phyloP scores from a whole-genome alignment of 495 filamentous ascomycete genomes.

The Antarctomyces pellizariae region DNA sequence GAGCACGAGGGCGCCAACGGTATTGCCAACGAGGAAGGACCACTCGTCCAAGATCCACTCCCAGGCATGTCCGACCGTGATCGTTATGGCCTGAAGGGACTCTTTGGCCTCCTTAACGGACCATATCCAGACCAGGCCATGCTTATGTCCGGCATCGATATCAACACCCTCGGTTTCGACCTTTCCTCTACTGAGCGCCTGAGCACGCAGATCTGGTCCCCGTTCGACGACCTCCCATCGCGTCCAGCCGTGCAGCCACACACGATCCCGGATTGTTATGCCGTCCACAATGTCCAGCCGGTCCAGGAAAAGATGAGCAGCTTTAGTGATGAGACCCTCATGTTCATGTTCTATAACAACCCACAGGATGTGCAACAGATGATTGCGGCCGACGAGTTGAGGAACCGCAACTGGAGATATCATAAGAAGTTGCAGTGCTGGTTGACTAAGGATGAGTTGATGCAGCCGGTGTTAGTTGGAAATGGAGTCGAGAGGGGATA shows the following conservation, averaged over 20 bases:
- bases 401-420: conserved; percentile 72
- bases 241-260: conserved; percentile 58
- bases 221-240: conserved; percentile 46
- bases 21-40: conserved; percentile 21
- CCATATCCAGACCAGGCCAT: conserved; percentile 51
- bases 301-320: conserved; percentile 54
- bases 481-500: conserved; percentile 58
- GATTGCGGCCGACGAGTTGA: conserved; percentile 60
- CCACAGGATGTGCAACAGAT: conserved; percentile 69
- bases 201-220: conserved; percentile 29
- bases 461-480: conserved; percentile 40
- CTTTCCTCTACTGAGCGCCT: conserved; percentile 46
- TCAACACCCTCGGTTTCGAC: conserved; percentile 55
- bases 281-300: conserved; percentile 64
- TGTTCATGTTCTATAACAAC: conserved; percentile 88
- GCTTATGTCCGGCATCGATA: conserved; percentile 56
- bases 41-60: conserved; percentile 29
- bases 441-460: conserved; percentile 69
- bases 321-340: conserved; percentile 78
- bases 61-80: conserved; percentile 60
- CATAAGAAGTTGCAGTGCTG: conserved; percentile 75
- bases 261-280: conserved; percentile 61
- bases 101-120: conserved; percentile 56
- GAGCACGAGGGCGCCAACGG: too few relatives aligned
- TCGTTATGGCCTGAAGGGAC: conserved; percentile 56